A percentile compares a stretch with the other conserved stretches of the same genome.
phyloP scores from a whole-genome alignment of 1,284 basidiomycete genomes.

The Ganoderma multipileum region DNA sequence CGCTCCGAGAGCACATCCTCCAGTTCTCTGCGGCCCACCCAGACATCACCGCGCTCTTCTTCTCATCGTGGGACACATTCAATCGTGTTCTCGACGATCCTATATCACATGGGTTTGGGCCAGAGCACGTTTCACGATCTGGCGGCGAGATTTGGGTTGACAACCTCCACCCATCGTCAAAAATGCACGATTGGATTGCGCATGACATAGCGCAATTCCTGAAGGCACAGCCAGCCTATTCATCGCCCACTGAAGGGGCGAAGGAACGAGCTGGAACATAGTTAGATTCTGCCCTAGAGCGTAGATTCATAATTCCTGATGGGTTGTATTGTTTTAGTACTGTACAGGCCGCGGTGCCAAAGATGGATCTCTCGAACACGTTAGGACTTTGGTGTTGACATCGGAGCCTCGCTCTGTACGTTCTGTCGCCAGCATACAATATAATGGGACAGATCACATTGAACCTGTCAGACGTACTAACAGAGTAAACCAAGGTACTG shows the following conservation, averaged over 20 bases:
- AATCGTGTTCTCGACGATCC: constrained; percentile 55
- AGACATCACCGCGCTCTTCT: constrained; percentile 55
- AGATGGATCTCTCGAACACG: background rate
- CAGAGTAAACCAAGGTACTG: background rate
- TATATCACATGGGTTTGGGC: constrained; percentile 47
- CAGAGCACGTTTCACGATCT: constrained; percentile 40
- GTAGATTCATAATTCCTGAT: background rate
- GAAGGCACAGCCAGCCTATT: constrained; percentile 20
- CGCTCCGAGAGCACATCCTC: constrained; percentile 40
- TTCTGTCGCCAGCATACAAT: too few relatives aligned
- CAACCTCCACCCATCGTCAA: constrained; percentile 38
- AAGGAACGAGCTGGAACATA: background rate
- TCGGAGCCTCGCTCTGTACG: background rate
- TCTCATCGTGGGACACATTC: constrained; percentile 56
- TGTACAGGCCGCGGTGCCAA: background rate
- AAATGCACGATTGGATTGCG: constrained; percentile 39
- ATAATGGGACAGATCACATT: background rate
- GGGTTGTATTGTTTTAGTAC: background rate
- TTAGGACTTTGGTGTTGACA: background rate
- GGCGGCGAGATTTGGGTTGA: constrained; percentile 61
- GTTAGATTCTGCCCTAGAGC: background rate
- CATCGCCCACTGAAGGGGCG: background rate
- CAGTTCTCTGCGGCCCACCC: constrained; percentile 48
- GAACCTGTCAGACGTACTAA: background rate
- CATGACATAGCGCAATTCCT: constrained; percentile 36